Percentiles rank a stretch among this genome's conserved stretches.
Conservation (phyloP, 2,329 filamentous ascomycete genomes). For the Grosmannia serpens region DNA sequence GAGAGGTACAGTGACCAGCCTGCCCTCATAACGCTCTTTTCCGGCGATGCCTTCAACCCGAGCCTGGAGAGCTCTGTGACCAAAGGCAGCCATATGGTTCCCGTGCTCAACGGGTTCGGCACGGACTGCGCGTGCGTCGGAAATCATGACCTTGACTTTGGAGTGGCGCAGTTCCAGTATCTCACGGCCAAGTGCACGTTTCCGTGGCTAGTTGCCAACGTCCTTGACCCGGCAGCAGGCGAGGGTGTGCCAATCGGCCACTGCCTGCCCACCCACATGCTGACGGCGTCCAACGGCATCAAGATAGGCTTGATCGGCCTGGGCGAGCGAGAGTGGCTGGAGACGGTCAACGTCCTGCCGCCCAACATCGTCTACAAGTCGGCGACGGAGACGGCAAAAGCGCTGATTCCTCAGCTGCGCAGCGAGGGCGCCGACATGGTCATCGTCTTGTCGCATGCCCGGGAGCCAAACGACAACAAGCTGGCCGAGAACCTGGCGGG, state of each 20-base stretch:
- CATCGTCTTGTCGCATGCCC: conserved; percentile 72
- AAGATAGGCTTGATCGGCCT: conserved; percentile 79
- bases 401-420: conserved; percentile 62
- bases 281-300: conserved; percentile 72
- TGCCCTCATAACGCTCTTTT: conserved; percentile 67
- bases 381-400: conserved; percentile 61
- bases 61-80: conserved; percentile 81
- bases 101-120: conserved; percentile 64
- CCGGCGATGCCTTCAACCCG: conserved; percentile 86
- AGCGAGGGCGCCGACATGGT: conserved; percentile 72
- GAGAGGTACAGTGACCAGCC: conserved; percentile 51
- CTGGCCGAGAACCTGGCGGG: conserved; percentile 64
- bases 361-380: conserved; percentile 74
- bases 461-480: conserved; percentile 84
- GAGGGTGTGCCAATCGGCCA: conserved; percentile 64
- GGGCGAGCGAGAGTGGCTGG: conserved; percentile 80
- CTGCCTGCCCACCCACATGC: conserved; percentile 61
- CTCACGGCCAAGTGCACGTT: conserved; percentile 66
- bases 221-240: conserved; percentile 72
- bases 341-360: conserved; percentile 76
- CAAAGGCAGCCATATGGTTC: conserved; percentile 85
- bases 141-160: conserved; percentile 92
- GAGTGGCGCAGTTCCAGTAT: conserved; percentile 66
- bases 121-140: conserved; percentile 76
- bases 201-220: conserved; percentile 83